Conservation (phyloP, 163 green algal genomes). For the Smithsoniella earleae region DNA sequence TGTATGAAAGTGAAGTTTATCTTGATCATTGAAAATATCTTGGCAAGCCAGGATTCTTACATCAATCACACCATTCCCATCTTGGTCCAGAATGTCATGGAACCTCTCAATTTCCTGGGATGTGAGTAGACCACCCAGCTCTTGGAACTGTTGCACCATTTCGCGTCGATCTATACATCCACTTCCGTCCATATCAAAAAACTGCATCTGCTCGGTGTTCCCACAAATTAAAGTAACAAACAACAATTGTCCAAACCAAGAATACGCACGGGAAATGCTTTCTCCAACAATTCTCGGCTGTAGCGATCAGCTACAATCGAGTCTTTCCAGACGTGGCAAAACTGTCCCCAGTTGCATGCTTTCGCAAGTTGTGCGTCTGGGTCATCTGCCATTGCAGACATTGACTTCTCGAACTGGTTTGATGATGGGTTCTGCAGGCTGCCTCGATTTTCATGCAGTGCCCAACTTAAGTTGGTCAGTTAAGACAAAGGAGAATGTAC, state of each 20-base stretch:
- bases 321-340: constrained; percentile 2
- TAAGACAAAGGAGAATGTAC: no score
- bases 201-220: no score
- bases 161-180: constrained; percentile 5
- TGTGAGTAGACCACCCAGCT: constrained; percentile 6
- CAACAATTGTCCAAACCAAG: no score
- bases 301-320: not conserved
- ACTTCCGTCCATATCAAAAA: constrained; percentile 23
- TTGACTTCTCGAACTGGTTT: constrained; percentile 25
- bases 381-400: constrained; percentile 1
- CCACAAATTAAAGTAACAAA: no score
- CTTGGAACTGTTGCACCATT: constrained; percentile 7
- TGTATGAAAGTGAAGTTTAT: no score
- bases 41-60: not conserved
- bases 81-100: constrained; percentile 1
- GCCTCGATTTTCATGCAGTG: no score
- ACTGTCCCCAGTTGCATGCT: constrained; percentile 19
- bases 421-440: no score
- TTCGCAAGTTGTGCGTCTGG: no score
- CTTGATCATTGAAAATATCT: no score
- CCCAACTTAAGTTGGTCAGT: no score
- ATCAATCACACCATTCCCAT: constrained; percentile 30
- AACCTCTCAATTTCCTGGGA: constrained; percentile 14
- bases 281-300: constrained; percentile 16
- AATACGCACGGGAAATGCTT: constrained; percentile 13